Base-by-base conservation (phyloP, 2,329 filamentous ascomycete species). In the Chaetoscypha palmicola region DNA sequence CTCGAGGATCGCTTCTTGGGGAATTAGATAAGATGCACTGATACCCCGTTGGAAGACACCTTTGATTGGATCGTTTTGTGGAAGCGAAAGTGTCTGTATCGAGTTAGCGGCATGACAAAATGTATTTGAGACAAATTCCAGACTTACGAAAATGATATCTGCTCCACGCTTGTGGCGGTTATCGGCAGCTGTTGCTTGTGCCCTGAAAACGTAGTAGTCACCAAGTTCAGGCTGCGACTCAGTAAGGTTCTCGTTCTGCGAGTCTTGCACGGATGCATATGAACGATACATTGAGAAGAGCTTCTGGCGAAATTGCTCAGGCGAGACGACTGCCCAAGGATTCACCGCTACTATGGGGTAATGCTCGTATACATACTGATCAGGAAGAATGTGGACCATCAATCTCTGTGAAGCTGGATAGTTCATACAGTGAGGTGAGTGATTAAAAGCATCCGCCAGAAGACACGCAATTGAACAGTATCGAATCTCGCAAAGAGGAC, bases 401-500 rank as follows among this genome's bases (percentile, higher is more conserved):
- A 31, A 38, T 20, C 14, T 34, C 10, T 31, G 28, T 5, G 39
- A 40, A 8, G 47, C 31, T 19, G 45, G 40, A n/a, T 23, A 30
- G 17, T 54, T 45, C 14, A 41, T 41, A 17, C 53, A 56, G 14
- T 37, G 35, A 19, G 23, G 12, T 17, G 45, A 33, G 45, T 60
- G 58, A 30, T 45, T 23, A 16, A 46, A 52, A 12, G 54, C 35
- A 31, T 55, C 46, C 7, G 51, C 50, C 11, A 59, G 38, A 14
- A 57, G 43, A 47, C 58, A 60, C n/a, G 52, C 53, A 5, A 28
- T 23, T 3, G 56, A 56, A 28, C 57, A 60, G 22, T 60, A 60
- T 16, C 41, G 36, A 34, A 55, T 37, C 31, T 42, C 36, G 23
- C 41, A 26, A 20, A 32, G 19, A 2, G 41, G 33, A 17, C 54